A percentile compares a stretch with the other conserved stretches of the same genome.
Evolutionary conservation across 441 rosid genomes (phyloP).

Genomic region (Pelargonium fulgidum): DNA sequence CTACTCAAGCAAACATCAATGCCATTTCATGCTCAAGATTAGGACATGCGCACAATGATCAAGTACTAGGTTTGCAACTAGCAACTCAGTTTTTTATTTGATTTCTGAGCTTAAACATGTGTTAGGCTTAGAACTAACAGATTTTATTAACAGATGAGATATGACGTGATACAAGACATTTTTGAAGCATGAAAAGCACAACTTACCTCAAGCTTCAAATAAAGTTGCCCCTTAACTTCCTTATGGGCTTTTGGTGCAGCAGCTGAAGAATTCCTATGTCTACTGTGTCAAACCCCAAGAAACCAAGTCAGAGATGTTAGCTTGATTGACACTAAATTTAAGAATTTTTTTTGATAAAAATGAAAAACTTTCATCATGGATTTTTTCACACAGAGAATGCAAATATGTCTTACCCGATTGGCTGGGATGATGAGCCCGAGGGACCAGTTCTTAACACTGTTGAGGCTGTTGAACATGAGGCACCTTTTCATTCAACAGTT

Average conservation of each 20-base stretch:
- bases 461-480: conserved; percentile 7
- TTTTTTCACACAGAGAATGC: conserved; percentile 17
- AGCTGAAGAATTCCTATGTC: neutral
- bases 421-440: neutral
- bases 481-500: conserved; percentile 7
- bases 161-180: neutral
- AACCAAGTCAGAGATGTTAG: conserved; percentile 15
- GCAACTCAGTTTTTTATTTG: neutral
- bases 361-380: neutral
- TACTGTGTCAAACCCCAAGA: conserved; percentile 8
- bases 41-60: neutral
- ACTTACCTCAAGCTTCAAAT: conserved; percentile 19
- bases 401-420: conserved; percentile 4
- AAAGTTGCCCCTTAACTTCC: conserved; percentile 5
- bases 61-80: neutral
- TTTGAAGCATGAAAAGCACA: neutral
- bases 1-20: conserved; percentile 10
- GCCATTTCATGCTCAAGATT: neutral
- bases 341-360: neutral
- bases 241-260: neutral
- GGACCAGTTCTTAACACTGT: conserved; percentile 9
- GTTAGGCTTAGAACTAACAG: neutral
- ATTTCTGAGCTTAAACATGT: neutral
- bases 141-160: neutral
- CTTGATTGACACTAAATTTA: neutral